Evolutionary conservation across 2,329 filamentous ascomycete genomes (phyloP).

Genomic region (Alternaria incomplexa): DNA sequence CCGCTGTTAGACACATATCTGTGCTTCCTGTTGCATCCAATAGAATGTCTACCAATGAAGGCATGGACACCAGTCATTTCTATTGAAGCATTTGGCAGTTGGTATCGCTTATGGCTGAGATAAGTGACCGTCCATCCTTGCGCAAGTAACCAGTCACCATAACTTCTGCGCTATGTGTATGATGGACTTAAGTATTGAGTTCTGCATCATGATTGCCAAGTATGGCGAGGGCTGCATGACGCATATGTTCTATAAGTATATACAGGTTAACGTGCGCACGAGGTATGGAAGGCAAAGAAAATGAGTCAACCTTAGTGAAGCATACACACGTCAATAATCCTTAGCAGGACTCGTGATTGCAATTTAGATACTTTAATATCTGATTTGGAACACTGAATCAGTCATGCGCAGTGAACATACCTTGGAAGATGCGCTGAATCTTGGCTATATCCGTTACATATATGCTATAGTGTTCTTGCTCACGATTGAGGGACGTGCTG

Average conservation of each 20-base stretch:
- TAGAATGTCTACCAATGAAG: not conserved
- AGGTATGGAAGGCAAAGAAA: not conserved
- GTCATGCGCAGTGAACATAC: not conserved
- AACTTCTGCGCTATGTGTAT: not conserved
- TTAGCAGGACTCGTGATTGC: too few relatives aligned
- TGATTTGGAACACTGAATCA: too few relatives aligned
- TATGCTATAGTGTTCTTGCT: not conserved
- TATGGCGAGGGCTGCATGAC: not conserved
- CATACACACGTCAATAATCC: not conserved
- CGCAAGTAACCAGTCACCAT: not conserved
- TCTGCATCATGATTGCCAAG: not conserved
- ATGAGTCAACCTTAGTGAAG: not conserved
- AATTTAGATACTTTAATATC: too few relatives aligned
- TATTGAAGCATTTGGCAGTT: fast-evolving
- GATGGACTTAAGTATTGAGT: fast-evolving
- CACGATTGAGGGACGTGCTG: not conserved
- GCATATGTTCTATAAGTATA: fast-evolving
- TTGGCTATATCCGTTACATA: not conserved
- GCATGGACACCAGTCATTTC: not conserved
- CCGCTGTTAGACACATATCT: not conserved
- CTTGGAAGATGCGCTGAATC: not conserved
- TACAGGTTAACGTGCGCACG: not conserved
- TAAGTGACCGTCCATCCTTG: not conserved
- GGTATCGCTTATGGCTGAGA: not conserved
- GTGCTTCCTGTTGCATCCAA: not conserved